Evolutionary conservation across 1,284 basidiomycete species (phyloP).

Genomic region (Ustilago curta): DNA sequence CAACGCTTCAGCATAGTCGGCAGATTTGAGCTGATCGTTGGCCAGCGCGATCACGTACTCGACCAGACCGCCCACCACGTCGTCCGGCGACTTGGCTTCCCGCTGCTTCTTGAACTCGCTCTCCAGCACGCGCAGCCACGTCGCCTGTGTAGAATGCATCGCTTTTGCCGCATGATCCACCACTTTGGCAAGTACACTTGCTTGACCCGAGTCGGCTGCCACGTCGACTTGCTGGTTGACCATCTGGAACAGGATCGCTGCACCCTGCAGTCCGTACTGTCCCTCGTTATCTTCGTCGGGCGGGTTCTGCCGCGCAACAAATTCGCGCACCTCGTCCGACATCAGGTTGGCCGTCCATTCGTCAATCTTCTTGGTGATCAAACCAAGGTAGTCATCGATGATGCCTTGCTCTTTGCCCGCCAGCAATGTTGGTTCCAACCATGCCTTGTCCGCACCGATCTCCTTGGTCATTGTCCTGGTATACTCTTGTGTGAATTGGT

Average conservation of each 20-base stretch:
- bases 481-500: constrained; percentile 95
- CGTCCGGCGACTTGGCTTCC: constrained; percentile 82
- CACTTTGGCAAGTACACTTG: constrained; percentile 89
- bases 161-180: constrained; percentile 88
- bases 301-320: constrained; percentile 82
- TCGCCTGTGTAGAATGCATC: constrained; percentile 88
- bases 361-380: constrained; percentile 94
- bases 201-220: constrained; percentile 94
- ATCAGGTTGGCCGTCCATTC: constrained; percentile 96
- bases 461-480: constrained; percentile 90
- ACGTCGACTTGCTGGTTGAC: constrained; percentile 97
- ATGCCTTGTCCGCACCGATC: constrained; percentile 78
- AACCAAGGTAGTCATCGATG: constrained; percentile 93
- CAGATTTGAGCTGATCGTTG: constrained; percentile 96
- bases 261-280: constrained; percentile 89
- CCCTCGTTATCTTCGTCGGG: constrained; percentile 91
- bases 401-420: constrained; percentile 92
- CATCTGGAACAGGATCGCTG: constrained; percentile 94
- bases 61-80: constrained; percentile 86
- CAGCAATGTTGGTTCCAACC: constrained; percentile 76
- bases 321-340: constrained; percentile 88
- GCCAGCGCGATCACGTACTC: constrained; percentile 98
- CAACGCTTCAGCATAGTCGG: constrained; percentile 90
- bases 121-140: constrained; percentile 87
- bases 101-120: constrained; percentile 86